Base-by-base conservation (phyloP, 163 green algal species). In the Coccomyxa subellipsoidea region DNA sequence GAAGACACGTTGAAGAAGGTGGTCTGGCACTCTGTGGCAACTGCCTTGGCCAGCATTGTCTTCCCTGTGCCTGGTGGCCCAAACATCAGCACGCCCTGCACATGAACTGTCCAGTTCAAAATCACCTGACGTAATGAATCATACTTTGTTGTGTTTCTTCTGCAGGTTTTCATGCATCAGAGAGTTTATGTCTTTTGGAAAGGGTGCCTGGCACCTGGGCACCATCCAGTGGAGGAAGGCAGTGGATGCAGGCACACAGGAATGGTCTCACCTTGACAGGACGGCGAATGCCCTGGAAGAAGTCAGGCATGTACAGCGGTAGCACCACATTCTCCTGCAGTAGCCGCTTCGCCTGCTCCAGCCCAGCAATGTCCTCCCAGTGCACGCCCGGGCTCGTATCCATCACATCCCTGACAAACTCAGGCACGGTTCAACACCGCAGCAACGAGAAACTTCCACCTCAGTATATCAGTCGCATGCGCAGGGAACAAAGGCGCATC, bases 1-100 rank as follows among this genome's bases (percentile, higher is more conserved):
- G 91, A 95, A 1, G 93, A 96, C 0, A 98, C 92, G 83, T 95
- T 97, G 89, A 98, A 98, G 87, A 98, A 98, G 35, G 95, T 97
- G 66, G 94, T 97, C 40, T 89, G 87, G 71, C 91, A 95, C 85
- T 98, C 95, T 0, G 95, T 97, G 18, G 93, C 95, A 35, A 97
- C 94, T 29, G 94, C 95, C 87, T 97, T 97, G 40, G 95, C 95
- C 38, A 98, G 88, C 92, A 98, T 93, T 23, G 95, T 98, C 86
- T 98, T 98, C 69, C 95, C 95, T 18, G 95, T 98, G 7, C 95
- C 95, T 10, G 95, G 95, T 23, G 95, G 95, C 0, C 95, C 95
- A 88, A 97, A 98, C 84, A 98, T 89, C 79, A 98, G 89, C 69
- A 98, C 94, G 9, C 95, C 95, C 91, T 96, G 90, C 79, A 81